Percentiles rank a stretch among this genome's conserved stretches.
These are phyloP conservation scores for Blastomyces silverae DNA, from an alignment of 2,329 filamentous ascomycete species.

Conservation along the genomic window DNA sequence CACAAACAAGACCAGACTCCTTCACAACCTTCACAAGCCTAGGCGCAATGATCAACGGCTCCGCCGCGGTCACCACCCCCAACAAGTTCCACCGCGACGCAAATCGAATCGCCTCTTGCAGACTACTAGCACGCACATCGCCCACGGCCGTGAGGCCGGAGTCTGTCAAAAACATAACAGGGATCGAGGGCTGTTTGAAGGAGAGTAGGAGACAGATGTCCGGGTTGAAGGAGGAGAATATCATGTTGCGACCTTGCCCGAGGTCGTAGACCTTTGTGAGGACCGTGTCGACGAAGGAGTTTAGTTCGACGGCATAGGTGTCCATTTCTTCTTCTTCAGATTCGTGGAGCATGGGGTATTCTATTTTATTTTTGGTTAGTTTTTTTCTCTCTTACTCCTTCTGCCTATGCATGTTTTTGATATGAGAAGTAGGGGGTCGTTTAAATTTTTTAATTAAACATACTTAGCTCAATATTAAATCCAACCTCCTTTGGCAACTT, in stretches of 20 bases:
- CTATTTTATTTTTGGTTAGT: slow-evolving; percentile 25
- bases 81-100: slow-evolving; percentile 91
- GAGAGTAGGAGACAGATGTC: slow-evolving; percentile 90
- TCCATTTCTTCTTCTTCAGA: slow-evolving; percentile 92
- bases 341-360: slow-evolving; percentile 97
- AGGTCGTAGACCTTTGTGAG: slow-evolving; percentile 84
- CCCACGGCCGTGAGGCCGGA: slow-evolving; percentile 74
- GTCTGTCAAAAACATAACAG: slow-evolving; percentile 89
- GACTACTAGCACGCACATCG: slow-evolving; percentile 79
- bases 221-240: slow-evolving; percentile 96
- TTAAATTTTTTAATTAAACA: slow-evolving; percentile 24
- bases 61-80: slow-evolving; percentile 81
- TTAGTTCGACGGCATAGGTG: slow-evolving; percentile 71
- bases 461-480: slow-evolving; percentile 96
- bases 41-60: slow-evolving; percentile 82
- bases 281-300: slow-evolving; percentile 92
- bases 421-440: neutral
- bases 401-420: neutral
- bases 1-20: slow-evolving; percentile 86
- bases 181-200: slow-evolving; percentile 96
- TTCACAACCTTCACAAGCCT: slow-evolving; percentile 87
- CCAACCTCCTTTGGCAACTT: slow-evolving; percentile 75
- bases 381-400: neutral
- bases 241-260: slow-evolving; percentile 75
- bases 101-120: slow-evolving; percentile 94